Evolutionary conservation across 2,329 filamentous ascomycete species (phyloP), one percentile per base, ranked within the genome.

Genomic region (Acrocalymma vagum): DNA sequence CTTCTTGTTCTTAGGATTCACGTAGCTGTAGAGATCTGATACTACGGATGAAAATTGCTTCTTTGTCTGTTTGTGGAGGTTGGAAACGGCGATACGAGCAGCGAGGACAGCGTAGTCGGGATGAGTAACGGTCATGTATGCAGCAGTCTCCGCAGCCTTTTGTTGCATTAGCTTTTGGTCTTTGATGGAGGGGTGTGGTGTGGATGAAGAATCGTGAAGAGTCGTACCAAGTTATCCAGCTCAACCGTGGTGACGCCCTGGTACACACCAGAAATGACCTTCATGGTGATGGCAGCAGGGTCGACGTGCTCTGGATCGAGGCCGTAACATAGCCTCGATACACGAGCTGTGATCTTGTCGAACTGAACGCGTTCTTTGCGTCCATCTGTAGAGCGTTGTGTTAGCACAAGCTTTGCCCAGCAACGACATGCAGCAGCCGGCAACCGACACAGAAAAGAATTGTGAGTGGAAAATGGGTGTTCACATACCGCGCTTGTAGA

Each of bases 341-440:
- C 94, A 75, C 94, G 91, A 64, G 94, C 94, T 67, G 94, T 97
- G 83, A 99, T 99, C 80, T 99, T 99, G 82, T 99, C 94, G 79
- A 99, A 99, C 74, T 99, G 94, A 55, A 99, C 94, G 74, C 94
- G 94, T 83, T 99, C 94, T 80, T 97, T 96, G 81, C 94, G 94
- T 77, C 93, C 93, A 83, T 99, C 94, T 97, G 61, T 24, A 33
- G 41, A 34, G 36, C 17, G 32, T 42, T 36, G n/a, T 40, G 53
- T 69, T 51, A 69, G 63, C 45, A n/a, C n/a, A n/a, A n/a, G n/a
- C n/a, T n/a, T n/a, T n/a, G n/a, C 51, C 34, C 24, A 42, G 33
- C 33, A 43, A 55, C 53, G 43, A 37, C 30, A 51, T 62, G 57
- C 52, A 56, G 49, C 29, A 22, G 20, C 14, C 15, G 30, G 51